Evolutionary conservation across 2,329 filamentous ascomycete species (phyloP).

Genomic region (Orbilia quercus): DNA sequence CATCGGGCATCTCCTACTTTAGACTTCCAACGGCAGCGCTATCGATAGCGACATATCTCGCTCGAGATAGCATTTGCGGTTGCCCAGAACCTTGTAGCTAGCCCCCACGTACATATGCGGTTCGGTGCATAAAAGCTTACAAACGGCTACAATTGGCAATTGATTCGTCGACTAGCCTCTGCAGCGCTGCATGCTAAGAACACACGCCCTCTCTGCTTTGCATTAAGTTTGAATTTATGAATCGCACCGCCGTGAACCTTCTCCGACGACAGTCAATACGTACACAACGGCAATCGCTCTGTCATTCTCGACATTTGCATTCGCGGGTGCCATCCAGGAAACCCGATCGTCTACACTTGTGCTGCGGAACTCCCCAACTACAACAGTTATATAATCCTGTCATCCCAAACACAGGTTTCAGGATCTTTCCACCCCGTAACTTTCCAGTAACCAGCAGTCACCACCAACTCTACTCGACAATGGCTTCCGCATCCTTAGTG

Average conservation of each 20-base stretch:
- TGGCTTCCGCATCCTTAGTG: slow-evolving; percentile 58
- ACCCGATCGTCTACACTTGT: slow-evolving; percentile 13
- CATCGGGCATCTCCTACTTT: slow-evolving; percentile 27
- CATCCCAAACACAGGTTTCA: slow-evolving; percentile 56
- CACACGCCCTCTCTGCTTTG: no score
- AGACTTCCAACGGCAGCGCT: slow-evolving; percentile 3
- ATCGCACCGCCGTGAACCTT: slow-evolving; percentile 26
- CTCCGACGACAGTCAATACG: slow-evolving; percentile 39
- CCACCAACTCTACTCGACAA: slow-evolving; percentile 48
- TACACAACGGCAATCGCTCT: slow-evolving; percentile 23
- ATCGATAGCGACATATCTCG: slow-evolving; percentile 17
- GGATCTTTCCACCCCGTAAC: slow-evolving; percentile 32
- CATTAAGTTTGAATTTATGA: slow-evolving; percentile 40
- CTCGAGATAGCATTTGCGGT: slow-evolving; percentile 7
- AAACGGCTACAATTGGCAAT: slow-evolving; percentile 35
- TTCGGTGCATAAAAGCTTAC: slow-evolving; percentile 35
- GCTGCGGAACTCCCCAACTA: slow-evolving; percentile 37
- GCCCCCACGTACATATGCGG: slow-evolving; percentile 22
- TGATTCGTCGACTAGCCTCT: background rate
- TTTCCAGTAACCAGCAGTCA: slow-evolving; percentile 27
- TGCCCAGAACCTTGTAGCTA: slow-evolving; percentile 19
- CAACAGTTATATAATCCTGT: slow-evolving; percentile 55
- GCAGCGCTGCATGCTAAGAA: background rate
- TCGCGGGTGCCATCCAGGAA: slow-evolving; percentile 8
- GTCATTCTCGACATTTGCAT: slow-evolving; percentile 24